Percentiles rank a stretch among this genome's conserved stretches.
These are phyloP conservation scores for Lepiota brunneoincarnata DNA, from an alignment of 768 basidiomycete species.

Conservation along the genomic window DNA sequence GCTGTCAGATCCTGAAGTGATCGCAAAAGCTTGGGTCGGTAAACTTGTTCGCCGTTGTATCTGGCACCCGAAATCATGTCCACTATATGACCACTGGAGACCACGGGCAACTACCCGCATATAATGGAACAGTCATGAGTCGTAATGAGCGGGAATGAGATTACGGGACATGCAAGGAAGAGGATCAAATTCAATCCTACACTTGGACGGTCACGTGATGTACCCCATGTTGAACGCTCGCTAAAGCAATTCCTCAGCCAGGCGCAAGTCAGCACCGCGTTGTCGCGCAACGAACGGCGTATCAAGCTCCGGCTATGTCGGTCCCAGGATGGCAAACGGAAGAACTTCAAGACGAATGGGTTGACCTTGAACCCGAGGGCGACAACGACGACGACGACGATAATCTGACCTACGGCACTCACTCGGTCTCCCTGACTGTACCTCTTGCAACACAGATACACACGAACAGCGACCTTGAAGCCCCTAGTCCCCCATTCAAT, in stretches of 20 bases:
- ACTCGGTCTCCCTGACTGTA: slow-evolving; percentile 58
- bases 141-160: too few relatives aligned
- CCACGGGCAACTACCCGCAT: too few relatives aligned
- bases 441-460: slow-evolving; percentile 54
- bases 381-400: slow-evolving; percentile 33
- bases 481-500: slow-evolving; percentile 22
- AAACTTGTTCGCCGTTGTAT: too few relatives aligned
- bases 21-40: too few relatives aligned
- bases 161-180: too few relatives aligned
- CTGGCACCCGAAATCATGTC: too few relatives aligned
- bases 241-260: not conserved
- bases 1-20: too few relatives aligned
- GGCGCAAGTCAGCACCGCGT: slow-evolving; percentile 5
- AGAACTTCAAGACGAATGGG: slow-evolving; percentile 91
- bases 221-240: not conserved
- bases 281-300: slow-evolving; percentile 26
- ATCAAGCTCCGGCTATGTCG: slow-evolving; percentile 9
- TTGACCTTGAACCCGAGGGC: slow-evolving; percentile 53
- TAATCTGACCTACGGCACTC: slow-evolving; percentile 44
- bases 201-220: not conserved
- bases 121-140: too few relatives aligned
- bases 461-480: slow-evolving; percentile 37
- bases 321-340: slow-evolving; percentile 83
- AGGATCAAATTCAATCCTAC: too few relatives aligned
- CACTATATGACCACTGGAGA: too few relatives aligned